Evolutionary conservation across 805 yeast species (phyloP).

Genomic region (Sugiyamaella qingdaonensis): DNA sequence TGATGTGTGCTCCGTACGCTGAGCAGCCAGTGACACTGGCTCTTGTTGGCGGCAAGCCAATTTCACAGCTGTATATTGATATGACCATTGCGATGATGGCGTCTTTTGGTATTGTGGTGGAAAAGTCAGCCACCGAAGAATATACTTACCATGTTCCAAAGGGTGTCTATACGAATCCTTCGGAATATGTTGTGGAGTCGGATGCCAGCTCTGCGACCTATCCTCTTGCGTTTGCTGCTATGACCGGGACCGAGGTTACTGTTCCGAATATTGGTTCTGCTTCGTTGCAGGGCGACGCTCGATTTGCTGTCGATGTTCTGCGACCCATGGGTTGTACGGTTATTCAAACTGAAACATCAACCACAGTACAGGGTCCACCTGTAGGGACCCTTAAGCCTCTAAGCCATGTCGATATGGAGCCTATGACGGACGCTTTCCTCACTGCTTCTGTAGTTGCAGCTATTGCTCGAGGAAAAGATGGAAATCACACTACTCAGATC

Average conservation of each 20-base stretch:
- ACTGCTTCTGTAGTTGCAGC: conserved; percentile 98
- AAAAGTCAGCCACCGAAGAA: conserved; percentile 61
- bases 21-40: conserved; percentile 79
- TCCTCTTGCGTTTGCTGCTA: conserved; percentile 95
- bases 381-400: conserved; percentile 65
- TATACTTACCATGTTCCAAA: conserved; percentile 88
- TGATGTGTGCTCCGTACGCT: conserved; percentile 98
- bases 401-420: conserved; percentile 89
- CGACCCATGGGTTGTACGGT: conserved; percentile 94
- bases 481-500: conserved; percentile 60
- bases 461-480: conserved; percentile 54
- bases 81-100: conserved; percentile 97
- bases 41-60: conserved; percentile 94
- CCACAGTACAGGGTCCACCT: conserved; percentile 89
- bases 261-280: conserved; percentile 90
- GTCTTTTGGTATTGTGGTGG: conserved; percentile 77
- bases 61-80: conserved; percentile 90
- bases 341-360: conserved; percentile 73
- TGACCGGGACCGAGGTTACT: conserved; percentile 89
- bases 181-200: conserved; percentile 84
- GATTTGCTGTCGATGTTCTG: conserved; percentile 90
- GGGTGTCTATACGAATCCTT: conserved; percentile 75
- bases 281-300: conserved; percentile 95
- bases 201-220: conserved; percentile 98
- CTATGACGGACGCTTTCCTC: conserved; percentile 98